Evolutionary conservation across 2,329 filamentous ascomycete species (phyloP).

Genomic region (Phaeoacremonium minimum): DNA sequence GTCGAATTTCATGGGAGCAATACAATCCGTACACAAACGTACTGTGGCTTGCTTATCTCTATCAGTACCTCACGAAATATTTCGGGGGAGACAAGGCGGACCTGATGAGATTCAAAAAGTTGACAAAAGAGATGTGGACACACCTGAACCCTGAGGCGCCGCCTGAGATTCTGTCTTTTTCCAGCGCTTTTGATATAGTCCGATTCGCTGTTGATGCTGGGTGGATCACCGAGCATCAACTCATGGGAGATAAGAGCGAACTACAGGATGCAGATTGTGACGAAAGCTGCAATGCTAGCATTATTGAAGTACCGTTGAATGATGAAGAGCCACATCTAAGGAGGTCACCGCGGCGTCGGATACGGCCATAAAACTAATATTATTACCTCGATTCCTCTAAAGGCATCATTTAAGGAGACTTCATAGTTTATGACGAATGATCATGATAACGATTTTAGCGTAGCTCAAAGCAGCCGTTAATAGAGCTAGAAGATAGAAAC

Average conservation of each 20-base stretch:
- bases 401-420: too few relatives aligned
- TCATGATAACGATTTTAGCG: too few relatives aligned
- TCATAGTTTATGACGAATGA: too few relatives aligned
- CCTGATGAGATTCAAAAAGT: constrained; percentile 37
- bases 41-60: constrained; percentile 60
- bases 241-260: constrained; percentile 21
- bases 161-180: constrained; percentile 43
- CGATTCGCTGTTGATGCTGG: constrained; percentile 52
- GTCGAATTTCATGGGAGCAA: constrained; percentile 47
- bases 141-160: constrained; percentile 49
- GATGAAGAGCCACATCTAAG: constrained; percentile 6
- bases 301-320: constrained; percentile 1
- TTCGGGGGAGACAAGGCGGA: constrained; percentile 43
- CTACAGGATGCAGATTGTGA: constrained; percentile 6
- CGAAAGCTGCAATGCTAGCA: constrained; percentile 4
- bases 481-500: too few relatives aligned
- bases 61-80: constrained; percentile 43
- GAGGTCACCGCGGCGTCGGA: constrained; percentile 10
- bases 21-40: constrained; percentile 61
- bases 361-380: too few relatives aligned
- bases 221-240: constrained; percentile 50
- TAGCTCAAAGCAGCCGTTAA: too few relatives aligned
- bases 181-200: constrained; percentile 51
- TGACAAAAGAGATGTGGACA: constrained; percentile 48
- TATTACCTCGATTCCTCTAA: too few relatives aligned